These are phyloP conservation scores for Leishmania guyanensis DNA, from an alignment of 208 protist species.

Conservation along the genomic window DNA sequence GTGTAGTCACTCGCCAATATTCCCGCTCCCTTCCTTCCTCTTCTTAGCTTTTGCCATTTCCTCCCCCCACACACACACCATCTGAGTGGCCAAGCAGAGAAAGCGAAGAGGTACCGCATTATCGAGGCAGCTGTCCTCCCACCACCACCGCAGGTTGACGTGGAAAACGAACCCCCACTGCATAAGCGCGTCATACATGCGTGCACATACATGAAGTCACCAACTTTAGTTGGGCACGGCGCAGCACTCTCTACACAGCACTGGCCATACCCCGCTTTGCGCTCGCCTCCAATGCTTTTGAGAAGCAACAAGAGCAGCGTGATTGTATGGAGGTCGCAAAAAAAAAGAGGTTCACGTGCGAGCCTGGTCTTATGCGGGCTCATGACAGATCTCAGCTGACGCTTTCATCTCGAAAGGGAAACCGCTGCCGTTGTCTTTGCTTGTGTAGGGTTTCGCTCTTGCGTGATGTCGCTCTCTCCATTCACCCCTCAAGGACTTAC, in stretches of 20 bases:
- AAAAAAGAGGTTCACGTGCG: neutral
- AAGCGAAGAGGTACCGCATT: neutral
- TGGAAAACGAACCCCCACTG: neutral
- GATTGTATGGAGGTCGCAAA: neutral
- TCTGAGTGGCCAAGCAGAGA: neutral
- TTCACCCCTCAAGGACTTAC: neutral
- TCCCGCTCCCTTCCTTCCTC: neutral
- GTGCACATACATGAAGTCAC: neutral
- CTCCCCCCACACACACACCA: too few species aligned
- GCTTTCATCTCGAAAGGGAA: neutral
- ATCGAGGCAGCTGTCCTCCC: neutral
- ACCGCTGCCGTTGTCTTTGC: too few species aligned
- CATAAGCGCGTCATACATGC: neutral
- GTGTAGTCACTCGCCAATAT: neutral
- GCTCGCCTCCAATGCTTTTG: neutral
- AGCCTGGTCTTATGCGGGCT: neutral
- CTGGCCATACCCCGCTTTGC: neutral
- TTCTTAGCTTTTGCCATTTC: neutral
- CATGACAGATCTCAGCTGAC: neutral
- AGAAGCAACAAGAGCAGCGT: neutral
- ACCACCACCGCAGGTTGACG: neutral
- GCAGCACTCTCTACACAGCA: neutral
- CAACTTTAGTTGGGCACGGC: neutral
- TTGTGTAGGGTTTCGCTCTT: neutral
- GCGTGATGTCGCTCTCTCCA: neutral